These are phyloP conservation scores for Colletotrichum sp. DNA, from an alignment of 2,329 filamentous ascomycete genomes.

Conservation along the genomic window DNA sequence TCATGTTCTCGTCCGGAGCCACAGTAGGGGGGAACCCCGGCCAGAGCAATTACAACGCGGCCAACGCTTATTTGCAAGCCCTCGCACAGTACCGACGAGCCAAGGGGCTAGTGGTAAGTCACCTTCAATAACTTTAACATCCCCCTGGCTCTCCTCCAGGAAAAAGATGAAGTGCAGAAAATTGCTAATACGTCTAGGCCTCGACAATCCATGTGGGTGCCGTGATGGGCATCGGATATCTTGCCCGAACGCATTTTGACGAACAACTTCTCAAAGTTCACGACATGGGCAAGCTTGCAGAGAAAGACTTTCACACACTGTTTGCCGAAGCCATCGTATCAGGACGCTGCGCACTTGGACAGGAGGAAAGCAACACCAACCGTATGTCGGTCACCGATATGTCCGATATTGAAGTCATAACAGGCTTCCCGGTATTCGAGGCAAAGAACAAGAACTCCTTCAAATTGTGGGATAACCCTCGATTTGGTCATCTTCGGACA, in stretches of 20 bases:
- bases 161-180: not conserved
- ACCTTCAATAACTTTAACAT: not conserved
- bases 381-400: not conserved
- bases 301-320: constrained; percentile 42
- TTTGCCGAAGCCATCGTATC: constrained; percentile 46
- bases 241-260: constrained; percentile 25
- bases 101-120: constrained; percentile 33
- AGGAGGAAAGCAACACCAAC: not conserved
- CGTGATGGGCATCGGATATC: constrained; percentile 47
- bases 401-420: not conserved
- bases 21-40: constrained; percentile 31
- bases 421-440: not conserved
- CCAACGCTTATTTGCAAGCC: constrained; percentile 45
- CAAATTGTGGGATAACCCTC: not conserved
- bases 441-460: not conserved
- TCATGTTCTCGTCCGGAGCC: constrained; percentile 36
- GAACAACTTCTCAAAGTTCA: constrained; percentile 1
- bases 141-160: not conserved
- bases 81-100: constrained; percentile 38
- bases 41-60: constrained; percentile 50
- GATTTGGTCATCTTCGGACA: not conserved
- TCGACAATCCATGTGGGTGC: constrained; percentile 41
- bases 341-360: not conserved
- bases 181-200: constrained; percentile 1
- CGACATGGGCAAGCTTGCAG: constrained; percentile 17